These are phyloP conservation scores for Talaromyces sp. DNA, from an alignment of 2,329 filamentous ascomycete species.

Conservation along the genomic window DNA sequence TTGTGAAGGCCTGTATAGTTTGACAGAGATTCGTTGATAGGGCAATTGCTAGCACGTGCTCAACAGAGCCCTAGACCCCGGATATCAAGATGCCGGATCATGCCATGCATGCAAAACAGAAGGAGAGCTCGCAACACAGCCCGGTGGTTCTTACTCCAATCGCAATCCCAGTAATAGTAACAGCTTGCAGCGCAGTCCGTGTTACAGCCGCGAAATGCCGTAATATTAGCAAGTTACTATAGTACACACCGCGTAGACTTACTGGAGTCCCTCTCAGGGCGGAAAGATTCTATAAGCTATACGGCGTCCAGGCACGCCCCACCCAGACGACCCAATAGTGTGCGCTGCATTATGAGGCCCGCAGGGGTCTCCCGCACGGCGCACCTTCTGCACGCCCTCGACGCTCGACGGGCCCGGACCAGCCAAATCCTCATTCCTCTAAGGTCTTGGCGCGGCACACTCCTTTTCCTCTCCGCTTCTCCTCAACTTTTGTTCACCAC, in stretches of 20 bases:
- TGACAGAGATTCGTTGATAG: neutral
- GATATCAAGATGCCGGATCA: slow-evolving; percentile 3
- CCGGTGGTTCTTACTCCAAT: neutral
- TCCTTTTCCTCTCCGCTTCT: slow-evolving; percentile 11
- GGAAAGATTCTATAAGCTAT: neutral
- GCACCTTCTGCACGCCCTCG: too few species aligned
- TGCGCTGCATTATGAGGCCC: neutral
- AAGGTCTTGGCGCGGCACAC: slow-evolving; percentile 6
- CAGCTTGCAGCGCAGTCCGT: neutral
- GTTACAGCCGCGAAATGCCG: neutral
- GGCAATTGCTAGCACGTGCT: slow-evolving; percentile 2
- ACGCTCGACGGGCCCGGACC: too few species aligned
- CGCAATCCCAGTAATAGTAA: neutral
- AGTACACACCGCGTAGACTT: too few species aligned
- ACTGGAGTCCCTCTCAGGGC: too few species aligned
- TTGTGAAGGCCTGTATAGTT: too few species aligned
- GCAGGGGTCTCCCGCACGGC: neutral
- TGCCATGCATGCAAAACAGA: neutral
- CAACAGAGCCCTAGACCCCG: neutral
- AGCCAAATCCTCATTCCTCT: neutral
- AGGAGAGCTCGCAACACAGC: neutral
- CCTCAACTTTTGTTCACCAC: neutral
- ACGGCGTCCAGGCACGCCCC: neutral
- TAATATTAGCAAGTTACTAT: neutral
- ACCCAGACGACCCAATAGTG: neutral